Base-by-base conservation (phyloP, 2,329 filamentous ascomycete genomes). In the Neonectria magnoliae region DNA sequence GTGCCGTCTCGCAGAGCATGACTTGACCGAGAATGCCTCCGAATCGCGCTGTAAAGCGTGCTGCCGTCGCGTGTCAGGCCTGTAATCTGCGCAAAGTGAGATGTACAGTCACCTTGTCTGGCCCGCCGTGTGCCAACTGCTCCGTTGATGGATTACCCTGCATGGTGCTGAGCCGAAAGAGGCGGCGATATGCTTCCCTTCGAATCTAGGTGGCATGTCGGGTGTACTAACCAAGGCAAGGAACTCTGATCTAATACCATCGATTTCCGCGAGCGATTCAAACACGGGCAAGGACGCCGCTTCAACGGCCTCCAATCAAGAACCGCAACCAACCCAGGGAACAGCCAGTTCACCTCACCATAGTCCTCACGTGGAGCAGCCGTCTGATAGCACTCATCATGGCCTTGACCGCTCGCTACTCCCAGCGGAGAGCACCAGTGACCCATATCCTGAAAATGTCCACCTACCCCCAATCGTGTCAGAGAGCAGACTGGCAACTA, bases 61-160 rank as follows among this genome's bases (percentile, higher is more conserved):
- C 59, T 20, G 52, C 66, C 14, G 64, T 67, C n/a, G 71, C 70
- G 6, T 72, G 66, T 27, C 65, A 66, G 22, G 64, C 70, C 33
- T 74, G 71, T 47, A 65, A 72, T 8, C 42, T 48, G 20, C 69
- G 72, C 25, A 73, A 74, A 44, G 71, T 73, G 20, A 61, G 72
- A 20, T 74, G 72, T n/a, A 70, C 47, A 1, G 63, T 74, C 41
- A 62, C 71, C 8, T 41, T 68, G 22, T 68, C 68, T 2, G 72
- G 72, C 1, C 62, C 52, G 3, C 70, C 72, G 1, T 74, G 72
- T 57, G 65, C 65, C 33, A 74, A 74, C 44, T 74, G 72, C 33
- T 50, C 69, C 2, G 48, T 66, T 6, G 70, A 73, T 16, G 66
- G 69, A 4, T 55, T 68, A 6, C 27, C 42, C 4, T 73, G 72